phyloP scores from a whole-genome alignment of 768 basidiomycete genomes.

The Boletus reticuloceps region DNA sequence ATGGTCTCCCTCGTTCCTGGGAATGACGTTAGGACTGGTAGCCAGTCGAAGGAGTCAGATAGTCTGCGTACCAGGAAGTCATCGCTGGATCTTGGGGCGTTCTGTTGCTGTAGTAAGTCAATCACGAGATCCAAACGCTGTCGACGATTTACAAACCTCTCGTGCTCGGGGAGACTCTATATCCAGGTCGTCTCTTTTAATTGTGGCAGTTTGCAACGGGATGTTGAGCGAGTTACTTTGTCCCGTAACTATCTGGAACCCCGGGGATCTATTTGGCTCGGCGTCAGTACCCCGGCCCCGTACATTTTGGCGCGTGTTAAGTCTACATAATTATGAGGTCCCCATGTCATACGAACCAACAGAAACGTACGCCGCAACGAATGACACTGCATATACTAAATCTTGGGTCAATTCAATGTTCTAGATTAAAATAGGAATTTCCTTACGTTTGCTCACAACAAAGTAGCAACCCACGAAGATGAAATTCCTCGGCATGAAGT shows the following conservation, averaged over 20 bases:
- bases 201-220: not conserved
- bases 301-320: constrained; percentile 58
- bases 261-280: constrained; percentile 24
- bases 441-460: constrained; percentile 61
- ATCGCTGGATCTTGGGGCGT: not conserved
- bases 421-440: not conserved
- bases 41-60: not conserved
- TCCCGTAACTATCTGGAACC: constrained; percentile 26
- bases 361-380: constrained; percentile 56
- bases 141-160: constrained; percentile 7
- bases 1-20: not conserved
- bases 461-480: constrained; percentile 64
- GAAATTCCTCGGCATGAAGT: constrained; percentile 51
- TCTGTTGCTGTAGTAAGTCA: constrained; percentile 4
- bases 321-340: constrained; percentile 33
- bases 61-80: constrained; percentile 5
- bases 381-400: constrained; percentile 62
- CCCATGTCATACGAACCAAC: not conserved
- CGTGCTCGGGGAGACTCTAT: not conserved
- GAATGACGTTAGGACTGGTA: not conserved
- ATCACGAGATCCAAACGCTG: not conserved
- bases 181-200: not conserved
- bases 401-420: not conserved
- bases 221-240: not conserved
- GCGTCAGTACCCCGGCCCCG: constrained; percentile 55